Conservation (phyloP, 2,329 filamentous ascomycete species). For the Hortaea sp. region DNA sequence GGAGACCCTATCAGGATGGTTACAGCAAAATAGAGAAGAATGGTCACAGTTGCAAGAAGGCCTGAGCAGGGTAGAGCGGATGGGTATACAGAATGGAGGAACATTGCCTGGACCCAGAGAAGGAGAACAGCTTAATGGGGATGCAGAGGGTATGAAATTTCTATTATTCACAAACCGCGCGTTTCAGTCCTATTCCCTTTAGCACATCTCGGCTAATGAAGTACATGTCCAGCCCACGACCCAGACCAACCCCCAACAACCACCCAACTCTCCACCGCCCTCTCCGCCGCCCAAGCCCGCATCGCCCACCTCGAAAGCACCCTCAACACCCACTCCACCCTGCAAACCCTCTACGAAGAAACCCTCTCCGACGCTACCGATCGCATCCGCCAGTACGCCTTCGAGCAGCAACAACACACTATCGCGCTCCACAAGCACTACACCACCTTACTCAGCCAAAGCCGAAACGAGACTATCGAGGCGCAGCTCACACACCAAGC, state of each 20-base stretch:
- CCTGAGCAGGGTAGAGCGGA: constrained; percentile 20
- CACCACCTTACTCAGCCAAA: constrained; percentile 32
- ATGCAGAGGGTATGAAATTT: no score
- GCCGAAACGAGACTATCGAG: constrained; percentile 35
- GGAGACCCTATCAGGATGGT: constrained; percentile 23
- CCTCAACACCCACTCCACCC: constrained; percentile 15
- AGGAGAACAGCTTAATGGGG: no score
- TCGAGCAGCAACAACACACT: constrained; percentile 33
- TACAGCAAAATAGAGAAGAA: constrained; percentile 27
- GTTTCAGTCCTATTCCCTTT: neutral
- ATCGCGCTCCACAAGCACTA: constrained; percentile 40
- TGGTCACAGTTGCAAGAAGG: constrained; percentile 24
- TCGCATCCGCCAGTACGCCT: constrained; percentile 25
- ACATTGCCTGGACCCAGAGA: no score
- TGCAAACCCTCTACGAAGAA: constrained; percentile 31
- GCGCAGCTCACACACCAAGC: constrained; percentile 38
- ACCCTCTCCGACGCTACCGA: constrained; percentile 23
- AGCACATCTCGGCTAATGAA: neutral
- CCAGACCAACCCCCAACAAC: constrained; percentile 14
- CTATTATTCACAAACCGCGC: neutral
- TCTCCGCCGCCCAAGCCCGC: constrained; percentile 17
- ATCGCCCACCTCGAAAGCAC: constrained; percentile 19
- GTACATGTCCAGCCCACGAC: constrained; percentile 1
- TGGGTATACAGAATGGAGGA: no score
- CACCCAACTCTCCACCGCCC: constrained; percentile 18